Percentiles rank a stretch among this genome's conserved stretches.
Evolutionary conservation across 179 eudicot genomes (phyloP).

Genomic region (Camellia oleifera): DNA sequence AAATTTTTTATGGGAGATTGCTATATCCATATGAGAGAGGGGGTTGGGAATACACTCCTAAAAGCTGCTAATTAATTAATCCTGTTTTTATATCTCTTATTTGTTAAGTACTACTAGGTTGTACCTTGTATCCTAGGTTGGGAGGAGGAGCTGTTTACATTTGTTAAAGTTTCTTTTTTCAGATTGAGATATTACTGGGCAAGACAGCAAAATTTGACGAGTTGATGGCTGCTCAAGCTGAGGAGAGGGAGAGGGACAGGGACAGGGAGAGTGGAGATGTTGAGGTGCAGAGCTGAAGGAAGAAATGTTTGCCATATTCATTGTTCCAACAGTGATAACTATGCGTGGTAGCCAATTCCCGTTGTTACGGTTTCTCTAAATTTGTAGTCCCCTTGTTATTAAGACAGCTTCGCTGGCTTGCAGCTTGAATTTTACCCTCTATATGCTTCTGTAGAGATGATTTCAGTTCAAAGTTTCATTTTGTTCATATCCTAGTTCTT

Average conservation of each 20-base stretch:
- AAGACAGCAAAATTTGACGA: constrained; percentile 81
- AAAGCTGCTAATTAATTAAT: neutral
- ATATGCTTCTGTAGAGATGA: neutral
- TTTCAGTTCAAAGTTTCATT: neutral
- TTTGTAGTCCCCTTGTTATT: neutral
- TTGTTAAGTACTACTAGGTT: neutral
- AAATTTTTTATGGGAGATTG: neutral
- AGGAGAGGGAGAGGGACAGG: constrained; percentile 17
- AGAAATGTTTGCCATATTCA: neutral
- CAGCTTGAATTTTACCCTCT: neutral
- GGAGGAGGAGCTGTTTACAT: neutral
- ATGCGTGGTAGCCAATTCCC: neutral
- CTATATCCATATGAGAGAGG: neutral
- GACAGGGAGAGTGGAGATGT: constrained; percentile 30
- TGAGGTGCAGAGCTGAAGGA: constrained; percentile 30
- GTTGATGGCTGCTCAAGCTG: constrained; percentile 71
- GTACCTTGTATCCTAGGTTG: too few relatives aligned
- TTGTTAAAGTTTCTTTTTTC: constrained; percentile 5
- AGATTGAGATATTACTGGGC: constrained; percentile 74
- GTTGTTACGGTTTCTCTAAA: neutral
- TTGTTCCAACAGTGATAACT: neutral
- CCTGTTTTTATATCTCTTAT: neutral
- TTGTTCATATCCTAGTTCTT: neutral
- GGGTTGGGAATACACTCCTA: neutral
- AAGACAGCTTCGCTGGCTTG: neutral